Evolutionary conservation across 768 basidiomycete genomes (phyloP), one percentile per base, ranked within the genome.

Genomic region (Exidia glandulosa): DNA sequence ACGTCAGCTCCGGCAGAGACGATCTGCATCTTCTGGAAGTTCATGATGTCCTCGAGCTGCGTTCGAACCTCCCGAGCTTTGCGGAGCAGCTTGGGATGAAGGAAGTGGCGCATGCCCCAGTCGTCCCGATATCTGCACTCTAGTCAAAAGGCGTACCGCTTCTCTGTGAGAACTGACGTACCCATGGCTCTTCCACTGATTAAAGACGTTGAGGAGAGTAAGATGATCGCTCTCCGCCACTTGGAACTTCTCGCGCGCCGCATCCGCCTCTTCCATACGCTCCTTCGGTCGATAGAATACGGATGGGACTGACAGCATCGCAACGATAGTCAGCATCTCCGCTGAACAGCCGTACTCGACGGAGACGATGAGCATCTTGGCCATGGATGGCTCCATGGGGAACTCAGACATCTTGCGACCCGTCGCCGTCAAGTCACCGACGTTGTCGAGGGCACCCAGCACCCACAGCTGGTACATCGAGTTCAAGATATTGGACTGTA

Each of bases 381-480:
- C 94, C 84, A 99, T 91, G 1, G 91, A 94, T 2, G 95, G 95
- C 69, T 97, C 95, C 94, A 99, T 98, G 3, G 96, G 96, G 74
- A 98, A 98, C 68, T 97, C 93, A 14, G 92, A 94, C 94, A 99
- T 98, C 75, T 96, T 96, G 58, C 90, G 83, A 5, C 96, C 96
- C 59, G 85, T 80, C 2, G 86, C 81, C 2, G 95, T 99, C 62
- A 99, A 76, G 74, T 99, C 91, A n/a, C 96, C 94, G 36, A 94
- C 85, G 66, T 97, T 99, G 76, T 98, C 92, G 29, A 99, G 79
- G 7, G 96, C 96, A 34, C 94, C 94, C 32, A 99, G 86, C 2
- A 97, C 94, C 96, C 96, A 99, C 34, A 99, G 84, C 70, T 98
- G 96, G 71, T 97, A 99, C 94, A 97, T 97, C 6, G 95, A 98